Base-by-base conservation (phyloP, 352 stramenopile genomes). In the Phytophthora agathidicida region DNA sequence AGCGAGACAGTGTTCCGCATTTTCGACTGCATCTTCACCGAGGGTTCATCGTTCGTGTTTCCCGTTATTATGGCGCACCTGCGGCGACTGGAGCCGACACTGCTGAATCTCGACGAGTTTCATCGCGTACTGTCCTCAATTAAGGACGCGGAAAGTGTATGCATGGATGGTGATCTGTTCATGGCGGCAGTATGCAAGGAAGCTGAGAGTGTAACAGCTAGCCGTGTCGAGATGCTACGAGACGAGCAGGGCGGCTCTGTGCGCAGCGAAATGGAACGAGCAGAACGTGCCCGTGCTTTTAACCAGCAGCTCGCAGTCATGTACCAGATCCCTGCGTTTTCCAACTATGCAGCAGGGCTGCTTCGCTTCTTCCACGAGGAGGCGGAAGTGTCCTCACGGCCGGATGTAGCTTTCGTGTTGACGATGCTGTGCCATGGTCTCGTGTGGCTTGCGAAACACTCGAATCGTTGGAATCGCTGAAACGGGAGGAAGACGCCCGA, bases 11-110 rank as follows among this genome's bases (percentile, higher is more conserved):
- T 86, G 17, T 90, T 94, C 32, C 83, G 89, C 27, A 86, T 96
- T 51, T 94, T 95, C 60, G 89, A 97, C 56, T 93, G 74, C 54
- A 82, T 96, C 47, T 87, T 97, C 52, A 88, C 76, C 0, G 88
- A 96, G 35, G 87, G 90, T 8, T 71, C 77, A 10, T 70, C 83
- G 37, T 84, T 95, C 22, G 83, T 97, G 2, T 96, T 97, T 31
- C 62, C 88, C 7, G 80, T 93, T 24, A 91, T 91, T 43, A 72
- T 96, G 37, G 78, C 88, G n/a, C 82, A 93, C 31, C 60, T 93
- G 27, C 77, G 84, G 22, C 76, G 65, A 6, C 51, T 93, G 8
- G 77, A 90, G 51, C 64, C 70, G 19, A 48, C 50, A n/a, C 38
- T 93, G 16, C 47, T 92, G 11, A 41, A 17, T 7, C 48, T 88